Base-by-base conservation (phyloP, 2,329 filamentous ascomycete species). In the Ophiostoma triangulosporum region DNA sequence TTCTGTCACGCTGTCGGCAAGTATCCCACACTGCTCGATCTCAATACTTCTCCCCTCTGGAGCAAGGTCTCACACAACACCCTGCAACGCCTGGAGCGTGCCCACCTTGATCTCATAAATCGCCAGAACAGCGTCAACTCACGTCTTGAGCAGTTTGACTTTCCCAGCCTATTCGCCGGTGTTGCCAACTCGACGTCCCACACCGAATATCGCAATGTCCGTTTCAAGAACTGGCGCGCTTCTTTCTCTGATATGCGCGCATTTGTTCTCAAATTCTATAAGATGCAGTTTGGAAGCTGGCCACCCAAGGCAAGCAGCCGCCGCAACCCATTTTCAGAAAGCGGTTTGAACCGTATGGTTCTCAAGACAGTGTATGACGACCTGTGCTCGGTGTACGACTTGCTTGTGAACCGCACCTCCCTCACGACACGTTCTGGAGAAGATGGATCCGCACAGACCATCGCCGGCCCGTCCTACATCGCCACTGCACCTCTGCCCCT, bases 1-100 rank as follows among this genome's bases (percentile, higher is more conserved):
- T 97, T 96, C 63, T 82, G 89, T 5, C 93, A 97, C 66, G 88
- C 84, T 0, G 88, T 87, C 9, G 93, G 91, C 50, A 94, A 93
- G 67, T 88, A 91, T 56, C 78, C 86, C 20, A 75, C 88, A 31
- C 80, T 89, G 56, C 75, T 81, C 53, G 72, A 76, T 2, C 69
- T 89, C 48, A 77, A 81, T 43, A 82, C 51, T 12, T 38, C 80
- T 50, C 78, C 81, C 0, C 78, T 93, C 48, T 90, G 81, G 65
- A 71, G 75, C 26, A 73, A 85, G 61, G 78, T 97, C 40, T 86
- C 83, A 1, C 67, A 72, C 0, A 76, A 78, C 57, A 95, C 90
- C 0, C 78, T 81, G 46, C 85, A 88, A 60, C 80, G 86, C n/a
- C 72, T 97, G 7, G 88, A 93, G 62, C 80, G 88, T 57, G 85